These are phyloP conservation scores for Eucalyptus urophylla DNA, from an alignment of 345 rosid genomes.

Conservation along the genomic window DNA sequence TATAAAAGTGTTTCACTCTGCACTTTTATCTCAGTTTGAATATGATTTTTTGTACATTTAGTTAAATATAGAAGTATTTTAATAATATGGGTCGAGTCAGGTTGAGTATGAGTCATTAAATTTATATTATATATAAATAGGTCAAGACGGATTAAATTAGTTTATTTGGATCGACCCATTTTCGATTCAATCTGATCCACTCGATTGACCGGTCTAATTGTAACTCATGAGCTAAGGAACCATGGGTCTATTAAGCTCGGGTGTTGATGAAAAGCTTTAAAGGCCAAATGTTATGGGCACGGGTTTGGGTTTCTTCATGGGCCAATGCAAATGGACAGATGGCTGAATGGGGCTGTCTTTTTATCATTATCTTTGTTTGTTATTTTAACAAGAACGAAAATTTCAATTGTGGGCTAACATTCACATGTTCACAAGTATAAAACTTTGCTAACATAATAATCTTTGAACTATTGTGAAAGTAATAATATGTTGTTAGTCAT, in stretches of 20 bases:
- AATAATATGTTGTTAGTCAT: too few species aligned
- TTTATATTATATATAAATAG: too few species aligned
- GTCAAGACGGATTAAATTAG: accelerated
- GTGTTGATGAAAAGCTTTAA: neutral
- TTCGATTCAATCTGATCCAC: neutral
- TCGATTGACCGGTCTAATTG: too few species aligned
- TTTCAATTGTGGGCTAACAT: neutral
- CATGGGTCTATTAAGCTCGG: neutral
- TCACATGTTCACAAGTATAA: neutral
- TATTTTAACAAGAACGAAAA: neutral
- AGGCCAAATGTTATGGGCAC: neutral
- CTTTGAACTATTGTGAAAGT: too few species aligned
- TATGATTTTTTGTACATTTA: too few species aligned
- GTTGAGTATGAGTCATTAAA: too few species aligned
- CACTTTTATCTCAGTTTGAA: too few species aligned
- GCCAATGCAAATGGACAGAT: neutral
- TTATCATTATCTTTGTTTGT: too few species aligned
- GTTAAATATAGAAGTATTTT: too few species aligned
- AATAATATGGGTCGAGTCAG: accelerated
- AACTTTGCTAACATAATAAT: neutral
- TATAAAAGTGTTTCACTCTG: too few species aligned
- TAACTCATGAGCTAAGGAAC: neutral
- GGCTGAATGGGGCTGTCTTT: neutral
- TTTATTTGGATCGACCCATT: accelerated
- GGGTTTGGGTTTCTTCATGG: neutral